Base-by-base conservation (phyloP, 1,139 yeast genomes). In the Suhomyces yuchorum region DNA sequence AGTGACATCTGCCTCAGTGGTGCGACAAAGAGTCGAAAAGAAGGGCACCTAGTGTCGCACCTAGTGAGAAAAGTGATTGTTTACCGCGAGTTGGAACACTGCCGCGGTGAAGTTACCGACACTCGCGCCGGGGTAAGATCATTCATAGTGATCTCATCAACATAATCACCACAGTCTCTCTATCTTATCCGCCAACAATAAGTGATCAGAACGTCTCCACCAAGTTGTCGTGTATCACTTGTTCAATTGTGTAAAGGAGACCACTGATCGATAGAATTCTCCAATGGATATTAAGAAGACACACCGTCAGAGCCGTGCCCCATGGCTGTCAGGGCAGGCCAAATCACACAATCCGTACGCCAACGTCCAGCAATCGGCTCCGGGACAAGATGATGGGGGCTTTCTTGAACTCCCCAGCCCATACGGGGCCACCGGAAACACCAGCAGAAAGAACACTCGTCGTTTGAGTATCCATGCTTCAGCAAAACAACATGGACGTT, bases 391-490 rank as follows among this genome's bases (percentile, higher is more conserved):
- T 7, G 40, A 26, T 4, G 32, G 37, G 20, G 37, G 42, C 6
- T 23, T 42, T 9, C 45, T 46, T 1, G 45, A 43, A 19, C 49
- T 45, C 15, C 55, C 56, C 26, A 50, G 61, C 45, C 62, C 65
- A 5, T 57, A 62, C 22, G 55, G 56, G 4, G 44, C 35, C 8
- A 23, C 40, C 8, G 46, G 46, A 12, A 56, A 60, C 6, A 45
- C 55, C 12, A 52, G 54, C 44, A 47, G 72, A 36, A 63, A 65
- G 51, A 61, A 62, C 45, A 65, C 64, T 51, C 57, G 82, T 57
- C 53, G 77, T 55, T 51, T 77, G 63, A 62, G 80, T 65, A 77
- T 75, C 54, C 74, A 68, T 65, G 71, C 73, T 3, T 70, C 78
- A 12, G 73, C 73, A 1, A 68, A 68, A 24, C 67, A 66, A 17